Percentiles rank a stretch among this genome's conserved stretches.
Evolutionary conservation across 495 filamentous ascomycete genomes (phyloP).

Genomic region (Penicilliopsis zonata): DNA sequence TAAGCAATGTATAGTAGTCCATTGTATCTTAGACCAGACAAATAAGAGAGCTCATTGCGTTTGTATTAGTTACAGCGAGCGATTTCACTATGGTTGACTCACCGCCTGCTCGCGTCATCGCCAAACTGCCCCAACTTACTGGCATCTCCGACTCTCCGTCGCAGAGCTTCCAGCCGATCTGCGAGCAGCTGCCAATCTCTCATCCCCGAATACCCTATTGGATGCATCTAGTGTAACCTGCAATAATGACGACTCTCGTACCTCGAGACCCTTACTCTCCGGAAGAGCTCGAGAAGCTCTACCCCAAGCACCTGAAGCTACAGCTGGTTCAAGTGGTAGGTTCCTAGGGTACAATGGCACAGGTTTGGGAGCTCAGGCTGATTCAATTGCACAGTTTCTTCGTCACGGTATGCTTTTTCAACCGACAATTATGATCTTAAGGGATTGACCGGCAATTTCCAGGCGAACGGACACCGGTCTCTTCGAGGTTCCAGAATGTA

Average conservation of each 20-base stretch:
- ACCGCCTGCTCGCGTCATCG: neutral
- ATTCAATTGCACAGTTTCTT: conserved; percentile 42
- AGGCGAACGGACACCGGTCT: conserved; percentile 79
- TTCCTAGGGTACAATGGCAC: conserved; percentile 3
- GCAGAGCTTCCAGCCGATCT: too few relatives aligned
- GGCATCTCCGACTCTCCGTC: too few relatives aligned
- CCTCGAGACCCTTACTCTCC: conserved; percentile 66
- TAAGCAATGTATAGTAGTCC: too few relatives aligned
- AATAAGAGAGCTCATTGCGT: too few relatives aligned
- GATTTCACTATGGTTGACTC: too few relatives aligned
- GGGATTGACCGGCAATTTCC: conserved; percentile 4
- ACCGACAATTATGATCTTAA: neutral
- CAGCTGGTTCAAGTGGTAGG: conserved; percentile 78
- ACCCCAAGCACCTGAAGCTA: conserved; percentile 67
- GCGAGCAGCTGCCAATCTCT: neutral
- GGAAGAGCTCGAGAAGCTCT: conserved; percentile 71
- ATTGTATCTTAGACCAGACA: too few relatives aligned
- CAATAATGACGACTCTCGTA: conserved; percentile 60
- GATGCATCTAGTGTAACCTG: neutral
- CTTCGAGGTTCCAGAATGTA: conserved; percentile 75
- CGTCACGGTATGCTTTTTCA: conserved; percentile 53
- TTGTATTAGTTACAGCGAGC: too few relatives aligned
- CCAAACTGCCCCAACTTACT: too few relatives aligned
- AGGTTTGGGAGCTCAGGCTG: conserved; percentile 4
- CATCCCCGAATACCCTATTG: neutral